phyloP scores from a whole-genome alignment of 2,329 filamentous ascomycete genomes.

The Sordariomycetes sp. region DNA sequence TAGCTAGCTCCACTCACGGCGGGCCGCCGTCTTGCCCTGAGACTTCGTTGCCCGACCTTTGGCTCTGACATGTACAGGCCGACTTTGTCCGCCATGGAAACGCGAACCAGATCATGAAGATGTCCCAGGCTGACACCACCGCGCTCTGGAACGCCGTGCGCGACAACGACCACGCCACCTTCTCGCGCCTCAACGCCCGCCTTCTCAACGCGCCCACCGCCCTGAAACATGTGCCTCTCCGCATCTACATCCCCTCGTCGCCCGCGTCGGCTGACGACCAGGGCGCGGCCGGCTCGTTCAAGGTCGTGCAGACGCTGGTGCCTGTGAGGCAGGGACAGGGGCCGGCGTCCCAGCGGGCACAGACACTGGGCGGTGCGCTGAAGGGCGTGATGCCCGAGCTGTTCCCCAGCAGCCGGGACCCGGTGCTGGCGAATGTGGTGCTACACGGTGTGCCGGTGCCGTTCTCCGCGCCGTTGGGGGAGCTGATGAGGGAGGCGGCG shows the following conservation, averaged over 20 bases:
- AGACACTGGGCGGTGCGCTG: constrained; percentile 63
- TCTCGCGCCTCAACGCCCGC: constrained; percentile 62
- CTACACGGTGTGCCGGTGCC: constrained; percentile 80
- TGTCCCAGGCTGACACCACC: constrained; percentile 75
- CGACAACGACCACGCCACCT: constrained; percentile 64
- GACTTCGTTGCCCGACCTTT: not conserved
- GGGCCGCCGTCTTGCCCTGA: not conserved
- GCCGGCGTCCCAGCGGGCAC: constrained; percentile 26
- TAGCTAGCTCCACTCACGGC: not conserved
- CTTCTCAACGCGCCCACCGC: constrained; percentile 66
- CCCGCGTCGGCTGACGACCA: constrained; percentile 31
- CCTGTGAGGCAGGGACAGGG: constrained; percentile 27
- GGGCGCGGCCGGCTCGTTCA: constrained; percentile 40
- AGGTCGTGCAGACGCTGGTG: constrained; percentile 67
- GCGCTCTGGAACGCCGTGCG: constrained; percentile 73
- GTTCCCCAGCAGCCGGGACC: constrained; percentile 78
- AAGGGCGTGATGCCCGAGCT: constrained; percentile 65
- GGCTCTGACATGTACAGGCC: constrained; percentile 33
- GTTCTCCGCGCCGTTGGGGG: constrained; percentile 68
- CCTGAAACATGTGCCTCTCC: constrained; percentile 75
- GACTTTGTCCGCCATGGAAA: constrained; percentile 84
- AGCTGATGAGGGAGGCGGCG: constrained; percentile 69
- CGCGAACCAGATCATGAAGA: constrained; percentile 79
- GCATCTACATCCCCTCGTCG: constrained; percentile 69
- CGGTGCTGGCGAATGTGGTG: constrained; percentile 73